Evolutionary conservation across 108 stramenopile genomes (phyloP).

Genomic region (Nitzschia sp.): DNA sequence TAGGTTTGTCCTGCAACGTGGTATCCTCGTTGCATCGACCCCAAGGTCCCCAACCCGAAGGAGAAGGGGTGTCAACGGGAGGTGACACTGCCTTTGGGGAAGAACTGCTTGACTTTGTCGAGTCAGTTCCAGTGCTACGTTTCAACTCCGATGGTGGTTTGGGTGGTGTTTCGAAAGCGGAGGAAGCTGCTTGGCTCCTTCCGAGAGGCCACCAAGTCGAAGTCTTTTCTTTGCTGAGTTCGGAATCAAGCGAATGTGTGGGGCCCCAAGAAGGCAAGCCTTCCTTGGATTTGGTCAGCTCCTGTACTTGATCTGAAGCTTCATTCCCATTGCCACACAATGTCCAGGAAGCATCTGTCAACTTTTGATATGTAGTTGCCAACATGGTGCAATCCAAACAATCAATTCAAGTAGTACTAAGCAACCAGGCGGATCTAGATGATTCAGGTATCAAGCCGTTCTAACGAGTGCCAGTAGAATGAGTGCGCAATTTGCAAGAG

Average conservation of each 20-base stretch:
- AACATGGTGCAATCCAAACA: conserved; percentile 1
- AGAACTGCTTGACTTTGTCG: conserved; percentile 26
- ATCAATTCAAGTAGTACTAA: too few relatives aligned
- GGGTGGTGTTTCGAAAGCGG: neutral
- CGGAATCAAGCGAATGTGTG: conserved; percentile 31
- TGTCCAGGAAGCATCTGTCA: conserved; percentile 9
- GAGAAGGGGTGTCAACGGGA: neutral
- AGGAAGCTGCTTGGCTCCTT: conserved; percentile 9
- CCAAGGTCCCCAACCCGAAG: neutral
- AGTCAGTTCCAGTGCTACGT: conserved; percentile 15
- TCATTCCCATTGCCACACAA: conserved; percentile 4
- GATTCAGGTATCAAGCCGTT: too few relatives aligned
- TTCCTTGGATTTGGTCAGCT: conserved; percentile 19
- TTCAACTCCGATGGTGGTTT: conserved; percentile 11
- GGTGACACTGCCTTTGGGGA: conserved; percentile 18
- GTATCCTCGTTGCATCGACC: conserved; percentile 19
- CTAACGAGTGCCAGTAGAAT: too few relatives aligned
- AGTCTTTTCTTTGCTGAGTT: conserved; percentile 10
- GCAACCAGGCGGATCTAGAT: too few relatives aligned
- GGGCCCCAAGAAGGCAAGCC: conserved; percentile 27
- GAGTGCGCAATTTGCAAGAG: too few relatives aligned
- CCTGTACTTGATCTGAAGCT: neutral
- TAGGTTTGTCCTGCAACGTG: conserved; percentile 20
- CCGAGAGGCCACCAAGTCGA: neutral
- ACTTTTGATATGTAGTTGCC: conserved; percentile 3